These are phyloP conservation scores for Aureobasidium mangrovei DNA, from an alignment of 2,329 filamentous ascomycete species.

Conservation along the genomic window DNA sequence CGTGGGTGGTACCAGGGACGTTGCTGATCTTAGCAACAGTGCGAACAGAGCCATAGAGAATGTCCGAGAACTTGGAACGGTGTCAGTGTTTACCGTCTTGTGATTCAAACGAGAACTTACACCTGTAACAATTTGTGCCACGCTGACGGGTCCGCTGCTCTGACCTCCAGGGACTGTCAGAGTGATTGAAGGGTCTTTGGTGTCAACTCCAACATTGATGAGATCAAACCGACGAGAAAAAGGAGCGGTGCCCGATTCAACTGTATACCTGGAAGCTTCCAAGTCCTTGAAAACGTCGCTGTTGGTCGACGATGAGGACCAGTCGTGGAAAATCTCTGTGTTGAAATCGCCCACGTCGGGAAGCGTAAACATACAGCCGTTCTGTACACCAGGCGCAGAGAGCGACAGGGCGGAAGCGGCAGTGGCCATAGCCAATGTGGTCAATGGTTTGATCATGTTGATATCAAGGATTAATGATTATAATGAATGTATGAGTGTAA, in stretches of 20 bases:
- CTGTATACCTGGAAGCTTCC: neutral
- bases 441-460: neutral
- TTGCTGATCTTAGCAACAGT: slow-evolving; percentile 56
- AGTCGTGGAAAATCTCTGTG: neutral
- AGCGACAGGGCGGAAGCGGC: neutral
- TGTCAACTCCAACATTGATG: neutral
- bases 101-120: slow-evolving; percentile 29
- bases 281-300: neutral
- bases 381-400: neutral
- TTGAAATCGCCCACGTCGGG: neutral
- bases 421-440: neutral
- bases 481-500: slow-evolving; percentile 4
- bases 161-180: slow-evolving; percentile 15
- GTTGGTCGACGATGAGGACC: neutral
- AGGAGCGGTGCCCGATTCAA: neutral
- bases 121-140: slow-evolving; percentile 54
- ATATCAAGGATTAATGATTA: neutral
- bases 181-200: neutral
- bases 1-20: slow-evolving; percentile 59
- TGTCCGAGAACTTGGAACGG: slow-evolving; percentile 33
- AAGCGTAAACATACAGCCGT: neutral
- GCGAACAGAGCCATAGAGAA: slow-evolving; percentile 62
- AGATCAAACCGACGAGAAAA: neutral
- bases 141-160: neutral
- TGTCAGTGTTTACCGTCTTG: neutral